Percentiles rank a stretch among this genome's conserved stretches.
Evolutionary conservation across 2,329 filamentous ascomycete genomes (phyloP).

Genomic region (Cordyceps tenuipes): DNA sequence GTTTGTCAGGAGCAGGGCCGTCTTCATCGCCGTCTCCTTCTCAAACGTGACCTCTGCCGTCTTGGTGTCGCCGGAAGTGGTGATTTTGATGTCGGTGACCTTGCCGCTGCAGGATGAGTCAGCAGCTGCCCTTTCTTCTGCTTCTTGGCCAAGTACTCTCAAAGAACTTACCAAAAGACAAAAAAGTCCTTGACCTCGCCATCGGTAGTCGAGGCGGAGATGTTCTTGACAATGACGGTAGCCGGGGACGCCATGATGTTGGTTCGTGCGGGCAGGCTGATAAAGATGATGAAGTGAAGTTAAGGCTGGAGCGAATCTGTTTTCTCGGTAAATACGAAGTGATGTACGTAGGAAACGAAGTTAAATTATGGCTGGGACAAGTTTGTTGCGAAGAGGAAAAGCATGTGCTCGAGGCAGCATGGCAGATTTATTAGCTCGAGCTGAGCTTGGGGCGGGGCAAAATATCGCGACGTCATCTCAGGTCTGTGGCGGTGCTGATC

Average conservation of each 20-base stretch:
- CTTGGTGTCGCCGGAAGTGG: conserved; percentile 59
- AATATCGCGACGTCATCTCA: conserved; percentile 11
- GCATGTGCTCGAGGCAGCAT: conserved; percentile 7
- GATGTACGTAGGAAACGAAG: background rate
- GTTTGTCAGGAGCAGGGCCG: conserved; percentile 91
- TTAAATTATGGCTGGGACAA: background rate
- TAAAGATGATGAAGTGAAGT: background rate
- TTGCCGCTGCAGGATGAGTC: conserved; percentile 59
- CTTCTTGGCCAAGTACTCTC: no score
- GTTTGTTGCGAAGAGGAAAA: conserved; percentile 1
- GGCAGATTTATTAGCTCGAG: background rate
- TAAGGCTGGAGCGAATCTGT: background rate
- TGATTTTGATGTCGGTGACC: conserved; percentile 76
- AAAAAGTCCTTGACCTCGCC: conserved; percentile 96
- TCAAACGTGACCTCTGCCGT: conserved; percentile 92
- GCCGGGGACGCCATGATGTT: conserved; percentile 45
- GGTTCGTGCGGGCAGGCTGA: conserved; percentile 9
- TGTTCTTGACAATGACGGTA: conserved; percentile 85
- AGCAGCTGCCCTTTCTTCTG: conserved; percentile 6
- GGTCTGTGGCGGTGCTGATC: conserved; percentile 10
- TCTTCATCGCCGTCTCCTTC: conserved; percentile 94
- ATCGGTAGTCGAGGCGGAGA: conserved; percentile 72
- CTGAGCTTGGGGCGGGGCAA: conserved; percentile 9
- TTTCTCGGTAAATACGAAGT: background rate
- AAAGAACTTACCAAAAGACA: conserved; percentile 68